A percentile compares a stretch with the other conserved stretches of the same genome.
phyloP scores from a whole-genome alignment of 2,329 filamentous ascomycete species.

The Aspergillus clavatus region DNA sequence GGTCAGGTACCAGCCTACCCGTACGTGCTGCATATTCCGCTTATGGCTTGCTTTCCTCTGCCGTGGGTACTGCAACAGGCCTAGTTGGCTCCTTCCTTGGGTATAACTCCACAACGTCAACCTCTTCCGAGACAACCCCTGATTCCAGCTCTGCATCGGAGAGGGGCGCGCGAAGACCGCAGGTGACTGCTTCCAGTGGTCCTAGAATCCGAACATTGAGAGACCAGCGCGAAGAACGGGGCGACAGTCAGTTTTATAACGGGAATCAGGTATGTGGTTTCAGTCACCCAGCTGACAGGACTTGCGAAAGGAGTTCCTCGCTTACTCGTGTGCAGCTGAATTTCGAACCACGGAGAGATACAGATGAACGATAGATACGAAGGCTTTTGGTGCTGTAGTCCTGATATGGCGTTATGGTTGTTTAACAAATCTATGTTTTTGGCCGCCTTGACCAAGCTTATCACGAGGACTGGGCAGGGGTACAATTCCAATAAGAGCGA shows the following conservation, averaged over 20 bases:
- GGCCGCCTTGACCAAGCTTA: too few relatives aligned
- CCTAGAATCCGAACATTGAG: constrained; percentile 50
- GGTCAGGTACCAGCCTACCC: constrained; percentile 34
- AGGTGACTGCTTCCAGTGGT: constrained; percentile 14
- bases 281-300: not conserved
- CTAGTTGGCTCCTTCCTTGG: constrained; percentile 44
- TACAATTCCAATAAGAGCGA: not conserved
- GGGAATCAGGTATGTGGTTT: constrained; percentile 69
- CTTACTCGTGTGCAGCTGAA: constrained; percentile 15
- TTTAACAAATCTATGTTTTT: not conserved
- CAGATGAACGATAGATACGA: constrained; percentile 7
- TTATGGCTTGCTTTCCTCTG: constrained; percentile 41
- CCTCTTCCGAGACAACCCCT: constrained; percentile 8
- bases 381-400: not conserved
- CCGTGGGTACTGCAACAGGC: constrained; percentile 40
- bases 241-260: constrained; percentile 76
- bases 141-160: constrained; percentile 6
- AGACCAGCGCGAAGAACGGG: constrained; percentile 51
- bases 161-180: constrained; percentile 12
- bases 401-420: constrained; percentile 1
- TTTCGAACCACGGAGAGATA: constrained; percentile 17
- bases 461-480: too few relatives aligned
- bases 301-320: too few relatives aligned
- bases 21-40: constrained; percentile 39
- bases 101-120: constrained; percentile 25